phyloP scores from a whole-genome alignment of 257 asterid genomes.

The Solanum microdontum region DNA sequence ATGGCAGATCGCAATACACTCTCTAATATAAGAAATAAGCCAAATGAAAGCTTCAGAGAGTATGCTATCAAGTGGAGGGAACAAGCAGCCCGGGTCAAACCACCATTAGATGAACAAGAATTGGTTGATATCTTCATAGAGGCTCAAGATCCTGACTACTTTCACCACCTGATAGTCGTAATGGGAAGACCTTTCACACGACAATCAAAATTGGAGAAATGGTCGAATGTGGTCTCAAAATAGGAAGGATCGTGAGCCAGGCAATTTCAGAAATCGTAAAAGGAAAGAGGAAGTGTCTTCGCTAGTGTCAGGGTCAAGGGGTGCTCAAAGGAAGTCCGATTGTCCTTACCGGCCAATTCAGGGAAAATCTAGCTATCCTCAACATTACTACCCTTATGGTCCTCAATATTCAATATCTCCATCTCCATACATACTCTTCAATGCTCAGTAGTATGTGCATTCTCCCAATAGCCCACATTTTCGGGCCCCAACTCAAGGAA shows the following conservation, averaged over 20 bases:
- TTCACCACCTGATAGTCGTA: background rate
- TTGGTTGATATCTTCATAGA: too few relatives aligned
- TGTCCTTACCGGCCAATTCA: background rate
- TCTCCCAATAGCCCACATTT: background rate
- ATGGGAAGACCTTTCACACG: background rate
- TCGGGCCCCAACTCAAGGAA: accelerated
- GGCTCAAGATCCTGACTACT: background rate
- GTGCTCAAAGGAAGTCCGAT: background rate
- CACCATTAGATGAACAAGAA: background rate
- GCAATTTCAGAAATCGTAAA: background rate
- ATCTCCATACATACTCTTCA: background rate
- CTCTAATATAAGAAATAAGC: background rate
- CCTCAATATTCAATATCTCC: too few relatives aligned
- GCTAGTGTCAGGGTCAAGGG: too few relatives aligned
- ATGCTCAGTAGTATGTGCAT: background rate
- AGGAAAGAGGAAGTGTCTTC: background rate
- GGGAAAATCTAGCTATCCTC: background rate
- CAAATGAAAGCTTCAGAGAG: background rate
- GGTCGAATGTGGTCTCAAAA: background rate
- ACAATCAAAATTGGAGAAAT: too few relatives aligned
- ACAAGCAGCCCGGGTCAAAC: accelerated
- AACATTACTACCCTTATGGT: background rate
- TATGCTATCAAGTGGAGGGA: background rate
- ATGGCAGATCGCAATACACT: background rate
- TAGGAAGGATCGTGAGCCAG: too few relatives aligned